Base-by-base conservation (phyloP, 257 asterid genomes). In the Salvia rosmarinus region DNA sequence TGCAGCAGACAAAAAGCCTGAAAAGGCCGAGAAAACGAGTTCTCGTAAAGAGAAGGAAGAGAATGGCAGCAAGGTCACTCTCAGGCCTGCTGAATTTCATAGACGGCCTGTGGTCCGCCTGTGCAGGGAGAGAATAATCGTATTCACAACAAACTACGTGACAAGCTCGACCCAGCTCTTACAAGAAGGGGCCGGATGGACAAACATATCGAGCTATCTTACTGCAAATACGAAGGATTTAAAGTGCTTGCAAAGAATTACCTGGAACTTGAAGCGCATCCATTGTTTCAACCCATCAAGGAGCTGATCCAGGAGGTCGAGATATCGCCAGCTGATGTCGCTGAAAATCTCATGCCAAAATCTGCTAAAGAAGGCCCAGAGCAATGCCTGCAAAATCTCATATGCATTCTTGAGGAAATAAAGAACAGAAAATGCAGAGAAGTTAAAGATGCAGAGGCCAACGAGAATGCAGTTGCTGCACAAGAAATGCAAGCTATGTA, bases 121-220 rank as follows among this genome's bases (percentile, higher is more conserved):
- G 80, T 58, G 80, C 80, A 21, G 85, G 80, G 82, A 81, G 72
- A 81, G 85, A 62, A 34, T 77, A 51, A 74, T 81, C 11, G 80
- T 81, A 0, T 81, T 77, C 72, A 77, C 80, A 14, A 81, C 85
- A 39, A 81, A 81, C 52, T 61, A 78, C 11, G 71, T 65, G 57
- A 72, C 5, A 77, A 81, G 76, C 78, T 81, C 0, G 85, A 81
- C 51, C 82, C 82, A n/a, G 80, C 82, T 39, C 82, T 81, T 14
- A 68, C 80, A 21, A 73, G 82, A 70, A 73, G 75, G 54, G 85
- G 82, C 3, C 79, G 80, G 1, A 81, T 78, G 74, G 85, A 81
- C 42, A 81, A 77, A 39, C 78, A 81, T 61, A 81, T 81, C 14
- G 70, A 81, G 72, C 78, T 81, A 50, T 70, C 78, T 21, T 77